Base-by-base conservation (phyloP, 345 rosid genomes). In the Bruguiera sexangula region DNA sequence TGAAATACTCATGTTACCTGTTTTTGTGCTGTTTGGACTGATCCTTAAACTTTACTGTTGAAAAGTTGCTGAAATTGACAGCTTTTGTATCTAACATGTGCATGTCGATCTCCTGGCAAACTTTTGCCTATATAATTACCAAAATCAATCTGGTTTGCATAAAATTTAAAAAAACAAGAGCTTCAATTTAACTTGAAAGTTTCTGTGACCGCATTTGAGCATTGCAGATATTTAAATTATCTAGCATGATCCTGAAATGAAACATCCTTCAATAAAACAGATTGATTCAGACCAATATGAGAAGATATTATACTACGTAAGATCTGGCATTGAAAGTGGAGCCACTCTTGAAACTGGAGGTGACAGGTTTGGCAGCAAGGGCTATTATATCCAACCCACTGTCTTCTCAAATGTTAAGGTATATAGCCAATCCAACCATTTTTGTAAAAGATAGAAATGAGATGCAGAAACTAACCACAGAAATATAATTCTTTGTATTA, bases 281-380 rank as follows among this genome's bases (percentile, higher is more conserved):
- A 76, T 94, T 31, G 98, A 94, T 74, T 56, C 85, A 31, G 83
- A 73, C 70, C 98, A 94, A 59, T 89, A 89, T 67, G 34, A 80
- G 78, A 94, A 94, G 83, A 85, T 91, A 73, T 50, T 91, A 56
- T 73, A 55, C 80, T 89, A 80, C 81, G 91, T 94, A 58, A 88
- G 80, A 68, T 66, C 82, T 31, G 98, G 98, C 24, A 60, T 89
- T 59, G 95, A 89, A 13, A 34, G 82, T 81, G 97, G 97, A 79
- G 98, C 98, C 16, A 89, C 88, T 21, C 96, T 94, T 62, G 89
- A 94, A 82, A 24, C 95, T 24, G 98, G 98, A 62, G 98, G 98
- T 39, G 96, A 83, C 1, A 78, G 84, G 70, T 60, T 83, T 67
- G 97, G 98, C 56, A 54, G 81, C 71, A 85, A 73, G 73, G 98